Percentiles rank a stretch among this genome's conserved stretches.
Conservation (phyloP, 495 filamentous ascomycete genomes). For the Annulohypoxylon bovei region DNA sequence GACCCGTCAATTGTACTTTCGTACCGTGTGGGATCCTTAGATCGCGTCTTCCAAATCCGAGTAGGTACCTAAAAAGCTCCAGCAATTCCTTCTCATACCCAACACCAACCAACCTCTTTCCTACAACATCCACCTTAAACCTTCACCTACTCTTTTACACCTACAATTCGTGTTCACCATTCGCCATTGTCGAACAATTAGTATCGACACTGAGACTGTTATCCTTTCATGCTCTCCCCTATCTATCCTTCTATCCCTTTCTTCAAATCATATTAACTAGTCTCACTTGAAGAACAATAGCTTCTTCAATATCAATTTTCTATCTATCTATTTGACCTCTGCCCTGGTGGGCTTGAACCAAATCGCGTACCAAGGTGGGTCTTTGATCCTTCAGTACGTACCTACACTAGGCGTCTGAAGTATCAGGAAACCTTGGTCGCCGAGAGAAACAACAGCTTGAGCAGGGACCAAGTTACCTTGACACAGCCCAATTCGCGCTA, state of each 20-base stretch:
- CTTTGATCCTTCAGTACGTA: conserved; percentile 3
- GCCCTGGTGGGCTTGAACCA: neutral
- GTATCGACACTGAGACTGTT: conserved; percentile 36
- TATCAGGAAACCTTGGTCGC: neutral
- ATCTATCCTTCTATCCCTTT: conserved; percentile 7
- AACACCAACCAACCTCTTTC: conserved; percentile 13
- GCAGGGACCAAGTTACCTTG: conserved; percentile 11
- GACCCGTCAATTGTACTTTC: conserved; percentile 20
- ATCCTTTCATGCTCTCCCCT: conserved; percentile 35
- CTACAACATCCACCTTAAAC: conserved; percentile 1
- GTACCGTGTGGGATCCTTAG: conserved; percentile 35
- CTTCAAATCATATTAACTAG: conserved; percentile 7
- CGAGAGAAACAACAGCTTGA: neutral
- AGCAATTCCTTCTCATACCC: conserved; percentile 11
- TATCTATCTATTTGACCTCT: conserved; percentile 15
- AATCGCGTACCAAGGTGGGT: conserved; percentile 16
- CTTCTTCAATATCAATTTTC: conserved; percentile 22
- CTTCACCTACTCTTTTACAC: conserved; percentile 25
- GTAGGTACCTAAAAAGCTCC: conserved; percentile 10
- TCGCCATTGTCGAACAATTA: neutral
- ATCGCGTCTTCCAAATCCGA: conserved; percentile 30
- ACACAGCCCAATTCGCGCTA: conserved; percentile 21
- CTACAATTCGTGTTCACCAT: neutral
- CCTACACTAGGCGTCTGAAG: neutral
- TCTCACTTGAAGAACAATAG: conserved; percentile 34